Evolutionary conservation across 2,329 filamentous ascomycete genomes (phyloP).

Genomic region (Herpotrichia juniperi): DNA sequence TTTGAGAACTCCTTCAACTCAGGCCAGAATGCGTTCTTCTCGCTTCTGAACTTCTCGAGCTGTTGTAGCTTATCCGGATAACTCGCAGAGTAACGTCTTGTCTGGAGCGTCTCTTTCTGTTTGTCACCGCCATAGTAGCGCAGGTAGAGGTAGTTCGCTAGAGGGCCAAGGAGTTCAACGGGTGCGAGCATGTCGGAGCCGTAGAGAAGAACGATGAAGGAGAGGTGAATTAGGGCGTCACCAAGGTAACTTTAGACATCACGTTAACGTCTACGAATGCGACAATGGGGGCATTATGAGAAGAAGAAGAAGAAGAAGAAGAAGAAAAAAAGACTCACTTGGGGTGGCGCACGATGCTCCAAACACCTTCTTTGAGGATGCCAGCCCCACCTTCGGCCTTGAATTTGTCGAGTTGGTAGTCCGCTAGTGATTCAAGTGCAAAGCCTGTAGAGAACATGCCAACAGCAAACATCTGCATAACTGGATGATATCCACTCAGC

Average conservation of each 20-base stretch:
- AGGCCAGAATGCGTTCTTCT: conserved; percentile 68
- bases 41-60: conserved; percentile 57
- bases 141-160: conserved; percentile 65
- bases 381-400: conserved; percentile 49
- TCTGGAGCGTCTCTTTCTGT: conserved; percentile 60
- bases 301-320: background rate
- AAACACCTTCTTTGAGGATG: conserved; percentile 63
- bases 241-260: conserved; percentile 61
- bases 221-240: conserved; percentile 63
- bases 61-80: conserved; percentile 60
- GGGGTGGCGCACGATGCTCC: conserved; percentile 66
- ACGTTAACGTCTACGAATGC: conserved; percentile 3
- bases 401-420: conserved; percentile 61
- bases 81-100: conserved; percentile 58
- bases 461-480: conserved; percentile 52
- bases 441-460: conserved; percentile 64
- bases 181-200: conserved; percentile 62
- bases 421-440: conserved; percentile 62
- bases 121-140: conserved; percentile 63
- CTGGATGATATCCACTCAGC: conserved; percentile 44
- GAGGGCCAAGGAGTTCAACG: conserved; percentile 60
- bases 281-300: too few relatives aligned
- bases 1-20: conserved; percentile 56
- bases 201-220: conserved; percentile 64
- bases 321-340: conserved; percentile 58